Conservation (phyloP, 805 yeast species). For the Myxozyma nipponensis region DNA sequence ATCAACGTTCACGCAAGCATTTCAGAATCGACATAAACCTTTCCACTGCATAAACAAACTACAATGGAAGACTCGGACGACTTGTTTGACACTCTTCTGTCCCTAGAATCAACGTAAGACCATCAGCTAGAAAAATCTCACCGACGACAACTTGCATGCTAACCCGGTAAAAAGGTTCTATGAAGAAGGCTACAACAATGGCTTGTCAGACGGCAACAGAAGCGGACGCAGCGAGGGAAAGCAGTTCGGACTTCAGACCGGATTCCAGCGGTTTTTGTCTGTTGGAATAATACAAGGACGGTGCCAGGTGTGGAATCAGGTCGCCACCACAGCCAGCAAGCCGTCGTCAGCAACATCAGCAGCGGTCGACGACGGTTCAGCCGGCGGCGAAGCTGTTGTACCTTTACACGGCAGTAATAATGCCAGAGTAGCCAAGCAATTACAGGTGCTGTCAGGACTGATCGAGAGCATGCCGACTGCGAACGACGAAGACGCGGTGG, state of each 20-base stretch:
- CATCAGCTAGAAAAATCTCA: background rate
- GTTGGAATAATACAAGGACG: constrained; percentile 66
- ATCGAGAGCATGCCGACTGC: constrained; percentile 38
- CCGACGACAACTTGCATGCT: background rate
- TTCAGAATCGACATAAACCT: too few species aligned
- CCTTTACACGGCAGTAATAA: constrained; percentile 31
- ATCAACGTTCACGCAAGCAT: too few species aligned
- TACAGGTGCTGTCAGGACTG: constrained; percentile 34
- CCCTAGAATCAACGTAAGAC: constrained; percentile 22
- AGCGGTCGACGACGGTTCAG: background rate
- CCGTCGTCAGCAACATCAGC: background rate
- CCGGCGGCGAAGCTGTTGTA: constrained; percentile 5
- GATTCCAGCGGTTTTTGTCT: constrained; percentile 45
- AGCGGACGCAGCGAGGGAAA: constrained; percentile 72
- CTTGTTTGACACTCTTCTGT: constrained; percentile 22
- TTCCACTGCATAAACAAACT: background rate
- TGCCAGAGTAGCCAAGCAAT: constrained; percentile 19
- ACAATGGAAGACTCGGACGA: constrained; percentile 20
- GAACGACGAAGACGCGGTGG: constrained; percentile 57
- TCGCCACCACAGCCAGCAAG: background rate
- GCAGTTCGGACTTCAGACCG: constrained; percentile 61
- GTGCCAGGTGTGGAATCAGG: constrained; percentile 37
- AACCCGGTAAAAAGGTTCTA: constrained; percentile 39
- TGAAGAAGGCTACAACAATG: constrained; percentile 67
- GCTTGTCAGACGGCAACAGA: constrained; percentile 54